Evolutionary conservation across 352 stramenopile genomes (phyloP), one percentile per base, ranked within the genome.

Genomic region (Aphanomyces euteiches): DNA sequence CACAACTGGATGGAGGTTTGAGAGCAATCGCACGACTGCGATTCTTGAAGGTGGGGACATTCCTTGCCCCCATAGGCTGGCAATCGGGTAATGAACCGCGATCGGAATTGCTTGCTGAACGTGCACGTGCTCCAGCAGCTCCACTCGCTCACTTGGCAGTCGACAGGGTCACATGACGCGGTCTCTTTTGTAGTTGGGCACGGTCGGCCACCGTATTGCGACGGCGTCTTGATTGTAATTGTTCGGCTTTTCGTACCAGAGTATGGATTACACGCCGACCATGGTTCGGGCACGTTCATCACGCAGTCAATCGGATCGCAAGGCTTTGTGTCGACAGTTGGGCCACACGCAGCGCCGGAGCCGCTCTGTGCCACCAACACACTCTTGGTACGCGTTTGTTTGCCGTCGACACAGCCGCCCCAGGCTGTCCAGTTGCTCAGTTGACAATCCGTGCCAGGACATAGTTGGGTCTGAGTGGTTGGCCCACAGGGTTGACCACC

Each of bases 261-360:
- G 10, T 15, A 54, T 1, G 76, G 70, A 37, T 88, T 73, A 47
- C 81, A 90, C 0, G 70, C 77, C 0, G 78, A 83, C 81, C 81
- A 90, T 21, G 37, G 47, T 8, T 65, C 74, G 79, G 81, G 88
- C 50, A 76, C 74, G 17, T 78, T 72, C 0, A 89, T 53, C 34
- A 66, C 61, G 38, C 84, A 92, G 47, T 85, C 59, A 21, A 83
- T 56, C 6, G 74, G 65, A 53, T 89, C 81, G 41, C 83, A 90
- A 0, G n/a, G 12, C 3, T 28, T 66, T 0, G 64, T 40, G 17
- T 90, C 76, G 4, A 58, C 70, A 10, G 78, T 7, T 0, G 8
- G 28, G 4, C 79, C 75, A 12, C 83, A 85, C 10, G 17, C 60
- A 0, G 28, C 15, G 7, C 77, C 79, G 4, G 78, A 79, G 13